Evolutionary conservation across 2,329 filamentous ascomycete species (phyloP).

Genomic region (Sporothrix sp.): DNA sequence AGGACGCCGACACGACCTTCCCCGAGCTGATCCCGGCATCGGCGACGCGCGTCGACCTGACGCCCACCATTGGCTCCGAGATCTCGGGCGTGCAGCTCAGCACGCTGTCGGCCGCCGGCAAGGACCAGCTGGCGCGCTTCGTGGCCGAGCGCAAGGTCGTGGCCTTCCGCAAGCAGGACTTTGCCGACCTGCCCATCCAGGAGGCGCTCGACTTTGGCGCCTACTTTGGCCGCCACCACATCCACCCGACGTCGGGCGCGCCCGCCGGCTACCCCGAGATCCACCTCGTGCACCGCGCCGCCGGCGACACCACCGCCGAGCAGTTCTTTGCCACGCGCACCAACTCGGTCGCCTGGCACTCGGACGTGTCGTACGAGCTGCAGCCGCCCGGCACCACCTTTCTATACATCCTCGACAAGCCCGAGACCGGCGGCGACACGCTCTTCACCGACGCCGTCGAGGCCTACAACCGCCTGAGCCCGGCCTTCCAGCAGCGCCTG

Average conservation of each 20-base stretch:
- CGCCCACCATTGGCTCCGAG: conserved; percentile 58
- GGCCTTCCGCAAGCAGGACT: conserved; percentile 60
- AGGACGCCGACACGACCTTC: conserved; percentile 54
- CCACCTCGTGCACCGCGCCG: conserved; percentile 63
- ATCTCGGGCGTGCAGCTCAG: conserved; percentile 58
- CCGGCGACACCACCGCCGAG: conserved; percentile 49
- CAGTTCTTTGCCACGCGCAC: conserved; percentile 58
- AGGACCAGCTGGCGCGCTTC: conserved; percentile 61
- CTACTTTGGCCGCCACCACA: conserved; percentile 55
- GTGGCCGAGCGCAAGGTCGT: conserved; percentile 62
- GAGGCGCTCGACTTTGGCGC: conserved; percentile 54
- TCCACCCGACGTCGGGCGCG: conserved; percentile 61
- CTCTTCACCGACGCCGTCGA: conserved; percentile 70
- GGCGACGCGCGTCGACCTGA: conserved; percentile 45
- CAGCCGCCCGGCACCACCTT: conserved; percentile 61
- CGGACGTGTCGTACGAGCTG: conserved; percentile 14
- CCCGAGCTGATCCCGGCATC: conserved; percentile 47
- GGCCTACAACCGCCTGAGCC: conserved; percentile 69
- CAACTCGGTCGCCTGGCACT: conserved; percentile 55
- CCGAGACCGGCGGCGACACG: conserved; percentile 72
- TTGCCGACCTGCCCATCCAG: conserved; percentile 52
- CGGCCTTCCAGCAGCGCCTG: conserved; percentile 62
- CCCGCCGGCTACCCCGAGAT: conserved; percentile 60
- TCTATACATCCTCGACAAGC: conserved; percentile 76
- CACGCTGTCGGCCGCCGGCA: conserved; percentile 50